Base-by-base conservation (phyloP, 768 basidiomycete genomes). In the Strobilomyces confusus region DNA sequence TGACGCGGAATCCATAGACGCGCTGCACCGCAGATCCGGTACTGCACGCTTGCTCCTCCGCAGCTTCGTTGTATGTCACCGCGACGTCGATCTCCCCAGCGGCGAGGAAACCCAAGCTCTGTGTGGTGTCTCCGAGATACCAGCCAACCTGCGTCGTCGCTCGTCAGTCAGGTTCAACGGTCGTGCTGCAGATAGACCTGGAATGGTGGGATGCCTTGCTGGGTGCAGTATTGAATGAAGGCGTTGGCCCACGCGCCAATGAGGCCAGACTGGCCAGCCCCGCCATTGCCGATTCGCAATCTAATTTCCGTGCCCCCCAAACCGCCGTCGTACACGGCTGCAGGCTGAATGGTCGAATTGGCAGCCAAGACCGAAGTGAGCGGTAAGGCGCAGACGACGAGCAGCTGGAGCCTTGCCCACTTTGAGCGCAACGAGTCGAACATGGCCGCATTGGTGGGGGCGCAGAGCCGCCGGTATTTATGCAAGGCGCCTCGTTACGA, bases 91-190 rank as follows among this genome's bases (percentile, higher is more conserved):
- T 75, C 3, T 64, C 60, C 14, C 76, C 77, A 4, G 69, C 64
- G 0, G 70, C 69, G 14, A 82, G 66, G 43, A 69, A 72, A 0
- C 64, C 66, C 1, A 82, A 66, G 52, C 77, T 79, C 48, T 80
- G 70, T 0, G 80, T 82, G 7, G 80, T 81, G 57, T 82, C 81
- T 6, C 79, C 79, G 23, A 81, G 66, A 61, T 78, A 78, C 81
- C 81, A 82, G 9, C 70, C 80, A 22, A 82, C 73, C 80, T 82
- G 49, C 13, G 41, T 19, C 12, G 15, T 30, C 33, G 19, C 19
- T 34, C 22, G 34, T 48, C 37, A 36, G 26, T 32, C 5, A 5
- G 25, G 34, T 26, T 5, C 12, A 22, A 44, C 4, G 30, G 8
- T n/a, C 3, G 55, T 59, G 30, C 66, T 41, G 51, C 76, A 13